Evolutionary conservation across 78 protist genomes (phyloP), one percentile per base, ranked within the genome.

Genomic region (Isochrysis galbana): DNA sequence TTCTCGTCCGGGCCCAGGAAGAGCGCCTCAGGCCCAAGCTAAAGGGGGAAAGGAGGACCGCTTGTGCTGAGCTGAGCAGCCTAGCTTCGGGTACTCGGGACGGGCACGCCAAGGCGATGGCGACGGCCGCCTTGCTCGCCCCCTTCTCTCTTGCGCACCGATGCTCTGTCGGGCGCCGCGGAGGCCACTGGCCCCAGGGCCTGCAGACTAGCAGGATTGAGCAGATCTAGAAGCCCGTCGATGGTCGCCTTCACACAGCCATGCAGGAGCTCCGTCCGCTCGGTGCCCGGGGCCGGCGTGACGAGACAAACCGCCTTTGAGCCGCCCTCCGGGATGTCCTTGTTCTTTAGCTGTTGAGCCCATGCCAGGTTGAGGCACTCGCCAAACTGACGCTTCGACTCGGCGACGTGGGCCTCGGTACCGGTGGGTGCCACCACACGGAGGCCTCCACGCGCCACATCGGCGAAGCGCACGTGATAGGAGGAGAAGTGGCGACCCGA

Each of bases 271-370:
- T 26, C 74, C 36, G 36, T n/a, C 11, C 74, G 74, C 74, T 67
- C 36, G 74, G 38, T 67, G 36, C 5, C 14, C 61, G 61, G 14
- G 61, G 29, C 61, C 29, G 61, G 61, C 61, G 61, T 51, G 61
- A 69, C 78, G 77, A 89, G 88, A 47, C 96, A 61, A 5, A 95
- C 95, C 32, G 97, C 98, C 95, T 97, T 97, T 47, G 94, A 77
- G 45, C 98, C 98, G 51, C 97, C 97, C 94, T 97, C 98, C 32
- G 98, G 97, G 44, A 97, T 97, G 92, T 97, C 98, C 94, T 97
- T 97, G 95, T 97, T 97, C 95, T 97, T 97, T 46, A 91, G 94
- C 82, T 95, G 96, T 91, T 97, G 98, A n/a, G 98, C 96, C 48
- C 80, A 74, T 2, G 98, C 98, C 22, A 97, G 95, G 93, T 96